Evolutionary conservation across 2,329 filamentous ascomycete genomes (phyloP).

Genomic region (Berkeleyomyces rouxiae): DNA sequence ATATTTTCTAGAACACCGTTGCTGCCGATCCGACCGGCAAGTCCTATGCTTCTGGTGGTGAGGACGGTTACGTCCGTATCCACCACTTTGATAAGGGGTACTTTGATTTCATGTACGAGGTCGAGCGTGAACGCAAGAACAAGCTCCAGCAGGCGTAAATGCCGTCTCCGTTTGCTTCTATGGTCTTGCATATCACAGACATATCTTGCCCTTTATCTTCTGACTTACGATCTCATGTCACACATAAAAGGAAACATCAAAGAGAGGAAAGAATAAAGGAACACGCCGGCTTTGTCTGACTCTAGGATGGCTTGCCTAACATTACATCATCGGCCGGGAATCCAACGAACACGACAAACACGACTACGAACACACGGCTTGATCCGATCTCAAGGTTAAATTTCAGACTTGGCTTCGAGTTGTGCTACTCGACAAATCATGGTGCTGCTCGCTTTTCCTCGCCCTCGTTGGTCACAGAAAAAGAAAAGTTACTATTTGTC

Average conservation of each 20-base stretch:
- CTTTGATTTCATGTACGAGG: conserved; percentile 98
- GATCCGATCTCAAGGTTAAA: no score
- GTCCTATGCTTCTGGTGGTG: conserved; percentile 85
- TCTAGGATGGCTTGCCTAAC: not conserved
- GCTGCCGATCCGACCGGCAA: conserved; percentile 83
- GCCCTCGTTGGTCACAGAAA: no score
- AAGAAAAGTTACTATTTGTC: no score
- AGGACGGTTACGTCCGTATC: conserved; percentile 95
- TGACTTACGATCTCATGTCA: conserved; percentile 5
- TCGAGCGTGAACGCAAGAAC: conserved; percentile 65
- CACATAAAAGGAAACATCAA: not conserved
- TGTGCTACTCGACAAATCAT: no score
- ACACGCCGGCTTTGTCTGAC: not conserved
- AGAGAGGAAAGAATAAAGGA: not conserved
- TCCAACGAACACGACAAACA: no score
- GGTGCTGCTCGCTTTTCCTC: no score
- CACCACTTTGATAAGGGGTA: conserved; percentile 98
- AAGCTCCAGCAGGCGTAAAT: conserved; percentile 12
- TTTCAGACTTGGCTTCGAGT: no score
- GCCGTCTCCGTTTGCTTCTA: not conserved
- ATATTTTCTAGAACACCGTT: conserved; percentile 55
- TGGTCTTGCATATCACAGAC: not conserved
- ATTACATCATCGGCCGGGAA: no score
- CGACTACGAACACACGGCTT: no score
- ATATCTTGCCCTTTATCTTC: not conserved